Base-by-base conservation (phyloP, 2,329 filamentous ascomycete species). In the Scytalidium lignicola region DNA sequence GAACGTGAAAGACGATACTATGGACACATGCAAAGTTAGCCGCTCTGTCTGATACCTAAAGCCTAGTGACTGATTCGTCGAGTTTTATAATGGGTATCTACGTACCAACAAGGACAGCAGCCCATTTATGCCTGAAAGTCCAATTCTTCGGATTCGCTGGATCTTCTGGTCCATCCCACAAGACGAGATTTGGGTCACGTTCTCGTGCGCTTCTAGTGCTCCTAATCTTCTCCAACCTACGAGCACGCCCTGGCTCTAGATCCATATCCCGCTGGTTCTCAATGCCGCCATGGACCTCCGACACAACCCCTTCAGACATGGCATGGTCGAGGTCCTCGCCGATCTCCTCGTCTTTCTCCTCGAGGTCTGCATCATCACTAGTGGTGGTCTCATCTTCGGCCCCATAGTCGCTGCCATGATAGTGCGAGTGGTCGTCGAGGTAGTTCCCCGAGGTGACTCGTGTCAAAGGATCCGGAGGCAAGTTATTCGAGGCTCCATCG, bases 71-170 rank as follows among this genome's bases (percentile, higher is more conserved):
- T n/a, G n/a, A n/a, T n/a, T n/a, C n/a, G n/a, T n/a, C n/a, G n/a
- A n/a, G n/a, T n/a, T n/a, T n/a, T n/a, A n/a, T n/a, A n/a, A n/a
- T n/a, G n/a, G n/a, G n/a, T n/a, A n/a, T 13, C 15, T 13, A 37
- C 32, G 5, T 37, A 37, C 32, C 65, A 3, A 75, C 68, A 43
- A 72, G 59, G 2, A 74, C 78, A 1, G 74, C 71, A 0, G 66
- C 65, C 75, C 75, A 78, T 59, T 78, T 78, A 9, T 49, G 45
- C 17, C 44, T 41, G 7, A 47, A 48, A 3, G 45, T 41, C 60
- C 59, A 63, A 46, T 62, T 61, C 47, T 62, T 62, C 3, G 60
- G 60, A 42, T 63, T 63, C 10, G 49, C 48, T 12, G 54, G 52
- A 44, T 63, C 60, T 4, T 59, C 46, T 18, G 51, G 51, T 18